phyloP scores from a whole-genome alignment of 108 stramenopile genomes.

The Epithemia pelagica region DNA sequence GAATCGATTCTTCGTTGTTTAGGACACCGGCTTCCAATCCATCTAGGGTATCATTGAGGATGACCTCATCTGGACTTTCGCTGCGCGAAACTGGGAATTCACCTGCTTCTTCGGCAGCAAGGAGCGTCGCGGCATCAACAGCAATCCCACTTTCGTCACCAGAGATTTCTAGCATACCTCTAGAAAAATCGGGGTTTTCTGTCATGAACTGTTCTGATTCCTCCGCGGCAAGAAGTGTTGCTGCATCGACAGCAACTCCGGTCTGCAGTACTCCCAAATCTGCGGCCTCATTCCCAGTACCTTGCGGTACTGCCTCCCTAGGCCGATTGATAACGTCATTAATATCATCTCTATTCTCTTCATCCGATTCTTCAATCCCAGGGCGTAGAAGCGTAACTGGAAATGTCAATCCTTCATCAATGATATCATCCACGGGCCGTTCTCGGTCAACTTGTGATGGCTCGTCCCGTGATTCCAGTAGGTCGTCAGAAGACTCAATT shows the following conservation, averaged over 20 bases:
- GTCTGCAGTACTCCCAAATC: neutral
- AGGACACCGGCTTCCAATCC: neutral
- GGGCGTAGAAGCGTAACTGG: neutral
- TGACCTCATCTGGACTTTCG: neutral
- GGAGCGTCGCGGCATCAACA: conserved; percentile 34
- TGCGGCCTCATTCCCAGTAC: too few species aligned
- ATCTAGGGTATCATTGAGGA: neutral
- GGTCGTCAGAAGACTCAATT: neutral
- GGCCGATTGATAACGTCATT: too few species aligned
- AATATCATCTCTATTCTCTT: neutral
- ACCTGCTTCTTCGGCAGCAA: conserved; percentile 15
- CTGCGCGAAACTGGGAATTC: neutral
- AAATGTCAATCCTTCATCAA: neutral
- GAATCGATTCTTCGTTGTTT: too few species aligned
- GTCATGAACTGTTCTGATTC: neutral
- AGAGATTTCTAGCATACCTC: neutral
- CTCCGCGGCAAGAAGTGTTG: neutral
- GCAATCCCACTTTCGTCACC: neutral
- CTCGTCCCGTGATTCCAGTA: neutral
- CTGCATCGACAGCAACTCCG: neutral
- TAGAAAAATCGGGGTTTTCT: neutral
- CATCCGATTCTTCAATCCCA: neutral
- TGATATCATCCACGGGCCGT: neutral
- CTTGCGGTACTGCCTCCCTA: neutral
- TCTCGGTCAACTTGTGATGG: neutral